These are phyloP conservation scores for Fusarium drepaniforme DNA, from an alignment of 2,329 filamentous ascomycete species.

Conservation along the genomic window DNA sequence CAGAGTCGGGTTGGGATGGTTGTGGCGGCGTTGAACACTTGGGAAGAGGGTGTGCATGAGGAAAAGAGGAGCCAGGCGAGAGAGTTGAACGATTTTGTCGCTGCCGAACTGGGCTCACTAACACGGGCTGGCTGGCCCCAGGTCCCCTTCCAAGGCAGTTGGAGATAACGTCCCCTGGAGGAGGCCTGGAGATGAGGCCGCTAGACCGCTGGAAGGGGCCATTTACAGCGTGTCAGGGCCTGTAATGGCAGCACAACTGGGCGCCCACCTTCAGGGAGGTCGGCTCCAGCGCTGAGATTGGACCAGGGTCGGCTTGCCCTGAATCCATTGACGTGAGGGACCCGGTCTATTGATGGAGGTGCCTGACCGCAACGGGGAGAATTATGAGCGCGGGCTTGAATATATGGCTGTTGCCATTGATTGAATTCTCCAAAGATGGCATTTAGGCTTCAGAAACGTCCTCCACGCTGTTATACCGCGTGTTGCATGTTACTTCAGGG, in stretches of 20 bases:
- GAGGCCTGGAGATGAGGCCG: slow-evolving; percentile 18
- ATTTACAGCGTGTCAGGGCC: slow-evolving; percentile 4
- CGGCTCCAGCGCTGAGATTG: slow-evolving; percentile 28
- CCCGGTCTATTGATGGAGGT: slow-evolving; percentile 18
- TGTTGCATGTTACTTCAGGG: slow-evolving; percentile 23
- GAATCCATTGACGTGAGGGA: slow-evolving; percentile 29
- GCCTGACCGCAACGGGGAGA: background rate
- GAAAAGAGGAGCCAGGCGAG: slow-evolving; percentile 57
- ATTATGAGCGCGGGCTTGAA: slow-evolving; percentile 4
- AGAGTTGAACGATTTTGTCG: slow-evolving; percentile 57
- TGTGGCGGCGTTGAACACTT: slow-evolving; percentile 49
- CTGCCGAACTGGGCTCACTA: slow-evolving; percentile 46
- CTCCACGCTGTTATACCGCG: background rate
- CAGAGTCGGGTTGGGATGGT: slow-evolving; percentile 48
- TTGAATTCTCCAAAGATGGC: slow-evolving; percentile 9
- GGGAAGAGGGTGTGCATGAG: slow-evolving; percentile 56
- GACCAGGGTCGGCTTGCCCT: slow-evolving; percentile 38
- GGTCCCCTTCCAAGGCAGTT: slow-evolving; percentile 16
- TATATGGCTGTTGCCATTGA: slow-evolving; percentile 2
- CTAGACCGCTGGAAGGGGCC: slow-evolving; percentile 10
- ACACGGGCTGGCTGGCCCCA: slow-evolving; percentile 34
- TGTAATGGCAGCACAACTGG: slow-evolving; percentile 18
- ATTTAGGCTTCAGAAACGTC: slow-evolving; percentile 10
- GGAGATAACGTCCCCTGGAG: slow-evolving; percentile 10
- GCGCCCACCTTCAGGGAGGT: slow-evolving; percentile 7